These are phyloP conservation scores for Arabis alpina DNA, from an alignment of 345 rosid species.

Conservation along the genomic window DNA sequence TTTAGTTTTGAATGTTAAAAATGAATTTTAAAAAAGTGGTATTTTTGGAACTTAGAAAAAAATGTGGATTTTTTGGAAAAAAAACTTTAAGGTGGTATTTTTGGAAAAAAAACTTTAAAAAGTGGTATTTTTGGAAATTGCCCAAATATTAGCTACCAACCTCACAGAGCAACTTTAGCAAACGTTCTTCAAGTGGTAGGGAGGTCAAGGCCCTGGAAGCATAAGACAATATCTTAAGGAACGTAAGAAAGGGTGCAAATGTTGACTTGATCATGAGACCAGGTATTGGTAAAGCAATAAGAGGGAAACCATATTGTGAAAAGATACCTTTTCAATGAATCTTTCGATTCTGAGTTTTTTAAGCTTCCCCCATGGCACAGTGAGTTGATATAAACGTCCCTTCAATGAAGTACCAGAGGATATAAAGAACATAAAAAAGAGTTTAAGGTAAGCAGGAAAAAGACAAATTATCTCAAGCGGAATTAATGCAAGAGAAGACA, in stretches of 20 bases:
- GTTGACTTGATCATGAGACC: no score
- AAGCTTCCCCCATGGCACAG: conserved; percentile 64
- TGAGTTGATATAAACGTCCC: conserved; percentile 67
- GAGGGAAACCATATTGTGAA: no score
- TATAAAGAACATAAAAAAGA: neutral
- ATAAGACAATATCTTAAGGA: conserved; percentile 19
- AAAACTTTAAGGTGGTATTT: no score
- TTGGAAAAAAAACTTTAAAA: no score
- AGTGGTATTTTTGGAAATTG: no score
- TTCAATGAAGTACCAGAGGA: no score
- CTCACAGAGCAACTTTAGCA: conserved; percentile 73
- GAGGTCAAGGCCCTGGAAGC: conserved; percentile 69
- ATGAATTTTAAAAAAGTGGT: no score
- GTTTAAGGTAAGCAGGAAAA: conserved; percentile 7
- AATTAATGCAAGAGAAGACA: conserved; percentile 23
- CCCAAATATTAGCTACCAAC: conserved; percentile 63
- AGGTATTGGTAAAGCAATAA: no score
- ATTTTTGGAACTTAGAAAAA: no score
- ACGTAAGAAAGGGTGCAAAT: conserved; percentile 3
- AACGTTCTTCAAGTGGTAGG: conserved; percentile 67
- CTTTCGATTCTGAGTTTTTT: conserved; percentile 45
- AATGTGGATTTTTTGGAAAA: no score
- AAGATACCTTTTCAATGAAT: conserved; percentile 67
- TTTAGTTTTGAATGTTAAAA: no score
- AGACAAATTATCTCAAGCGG: neutral